These are phyloP conservation scores for Allantophomopsis cytisporea DNA, from an alignment of 2,329 filamentous ascomycete species.

Conservation along the genomic window DNA sequence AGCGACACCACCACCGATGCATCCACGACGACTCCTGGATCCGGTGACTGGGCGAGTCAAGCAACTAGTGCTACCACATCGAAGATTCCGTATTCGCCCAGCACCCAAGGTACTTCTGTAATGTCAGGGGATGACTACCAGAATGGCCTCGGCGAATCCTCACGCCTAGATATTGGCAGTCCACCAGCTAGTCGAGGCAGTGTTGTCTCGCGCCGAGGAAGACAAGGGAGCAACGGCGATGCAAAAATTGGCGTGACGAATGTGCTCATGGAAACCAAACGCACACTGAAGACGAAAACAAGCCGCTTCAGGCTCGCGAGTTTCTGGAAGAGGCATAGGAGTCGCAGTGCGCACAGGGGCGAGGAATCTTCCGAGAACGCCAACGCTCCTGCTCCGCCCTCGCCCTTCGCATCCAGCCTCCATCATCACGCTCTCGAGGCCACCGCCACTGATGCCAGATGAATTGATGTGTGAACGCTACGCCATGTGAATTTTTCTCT, in stretches of 20 bases:
- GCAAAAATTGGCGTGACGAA: conserved; percentile 18
- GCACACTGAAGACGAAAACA: conserved; percentile 44
- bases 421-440: no score
- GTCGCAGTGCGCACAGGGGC: not conserved
- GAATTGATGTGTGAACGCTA: not conserved
- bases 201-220: conserved; percentile 3
- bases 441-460: not conserved
- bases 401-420: not conserved
- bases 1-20: conserved; percentile 52
- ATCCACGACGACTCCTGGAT: conserved; percentile 36
- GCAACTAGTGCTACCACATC: conserved; percentile 49
- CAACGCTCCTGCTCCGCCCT: not conserved
- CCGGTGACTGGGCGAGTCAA: conserved; percentile 48
- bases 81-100: conserved; percentile 51
- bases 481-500: not conserved
- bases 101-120: conserved; percentile 52
- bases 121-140: conserved; percentile 34
- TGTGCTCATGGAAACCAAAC: conserved; percentile 31
- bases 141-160: not conserved
- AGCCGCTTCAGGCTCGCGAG: conserved; percentile 43
- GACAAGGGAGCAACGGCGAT: conserved; percentile 5
- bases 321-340: conserved; percentile 16
- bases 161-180: not conserved
- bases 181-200: conserved; percentile 6
- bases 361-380: not conserved